Evolutionary conservation across 2,329 filamentous ascomycete genomes (phyloP).

Genomic region (Colletotrichum navitas): DNA sequence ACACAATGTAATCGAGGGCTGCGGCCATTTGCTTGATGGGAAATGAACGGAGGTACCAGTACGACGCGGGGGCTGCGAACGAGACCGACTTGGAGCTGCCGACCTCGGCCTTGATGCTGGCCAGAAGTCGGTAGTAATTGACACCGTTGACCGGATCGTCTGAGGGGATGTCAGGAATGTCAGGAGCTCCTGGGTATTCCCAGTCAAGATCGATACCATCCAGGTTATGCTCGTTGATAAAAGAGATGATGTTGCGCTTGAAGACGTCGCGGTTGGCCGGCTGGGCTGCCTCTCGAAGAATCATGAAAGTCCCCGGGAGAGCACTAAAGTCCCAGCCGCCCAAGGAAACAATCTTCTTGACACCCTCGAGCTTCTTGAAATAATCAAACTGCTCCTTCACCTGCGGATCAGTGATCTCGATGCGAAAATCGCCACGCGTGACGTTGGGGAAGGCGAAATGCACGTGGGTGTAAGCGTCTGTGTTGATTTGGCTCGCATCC

Average conservation of each 20-base stretch:
- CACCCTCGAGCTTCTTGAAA: slow-evolving; percentile 45
- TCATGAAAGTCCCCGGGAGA: slow-evolving; percentile 50
- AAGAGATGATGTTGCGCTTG: slow-evolving; percentile 52
- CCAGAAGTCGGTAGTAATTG: slow-evolving; percentile 52
- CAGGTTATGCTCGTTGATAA: slow-evolving; percentile 55
- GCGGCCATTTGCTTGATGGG: slow-evolving; percentile 50
- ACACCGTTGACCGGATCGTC: slow-evolving; percentile 46
- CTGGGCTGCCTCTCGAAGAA: slow-evolving; percentile 52
- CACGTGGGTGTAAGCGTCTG: slow-evolving; percentile 46
- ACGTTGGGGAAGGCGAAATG: slow-evolving; percentile 51
- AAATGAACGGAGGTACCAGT: slow-evolving; percentile 55
- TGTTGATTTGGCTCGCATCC: slow-evolving; percentile 43
- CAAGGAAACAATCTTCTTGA: slow-evolving; percentile 56
- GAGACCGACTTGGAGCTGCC: slow-evolving; percentile 49
- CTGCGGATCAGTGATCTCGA: slow-evolving; percentile 44
- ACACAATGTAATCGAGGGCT: slow-evolving; percentile 52
- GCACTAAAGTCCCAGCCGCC: slow-evolving; percentile 62
- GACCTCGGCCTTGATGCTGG: neutral
- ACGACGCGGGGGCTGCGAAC: slow-evolving; percentile 54
- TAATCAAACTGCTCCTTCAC: slow-evolving; percentile 47
- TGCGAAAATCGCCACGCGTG: slow-evolving; percentile 39
- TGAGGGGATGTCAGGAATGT: slow-evolving; percentile 51
- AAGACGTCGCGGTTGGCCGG: slow-evolving; percentile 55
- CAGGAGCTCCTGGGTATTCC: slow-evolving; percentile 54
- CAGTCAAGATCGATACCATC: slow-evolving; percentile 58